A percentile compares a stretch with the other conserved stretches of the same genome.
These are phyloP conservation scores for Ophiobolus disseminans DNA, from an alignment of 2,329 filamentous ascomycete genomes.

Conservation along the genomic window DNA sequence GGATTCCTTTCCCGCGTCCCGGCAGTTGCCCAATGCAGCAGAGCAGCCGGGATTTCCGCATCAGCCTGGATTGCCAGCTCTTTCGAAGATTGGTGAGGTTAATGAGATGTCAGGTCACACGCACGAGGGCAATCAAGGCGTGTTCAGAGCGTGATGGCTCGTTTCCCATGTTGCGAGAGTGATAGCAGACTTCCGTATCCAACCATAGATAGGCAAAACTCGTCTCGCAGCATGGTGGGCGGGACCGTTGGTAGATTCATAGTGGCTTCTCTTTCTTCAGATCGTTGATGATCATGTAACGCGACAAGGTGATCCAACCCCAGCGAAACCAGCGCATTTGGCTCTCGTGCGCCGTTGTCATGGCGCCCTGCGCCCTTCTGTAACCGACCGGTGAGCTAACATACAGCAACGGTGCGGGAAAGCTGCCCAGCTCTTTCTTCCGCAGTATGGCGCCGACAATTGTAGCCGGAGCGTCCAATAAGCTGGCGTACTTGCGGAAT, in stretches of 20 bases:
- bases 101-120: neutral
- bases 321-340: constrained; percentile 99
- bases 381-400: constrained; percentile 71
- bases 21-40: constrained; percentile 15
- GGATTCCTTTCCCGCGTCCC: constrained; percentile 16
- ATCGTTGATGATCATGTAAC: constrained; percentile 97
- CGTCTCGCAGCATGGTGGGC: too few species aligned
- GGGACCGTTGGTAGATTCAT: constrained; percentile 5
- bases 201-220: too few species aligned
- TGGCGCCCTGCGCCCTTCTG: constrained; percentile 77
- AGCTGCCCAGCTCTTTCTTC: constrained; percentile 61
- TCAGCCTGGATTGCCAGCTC: too few species aligned
- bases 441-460: constrained; percentile 63
- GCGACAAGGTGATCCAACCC: constrained; percentile 88
- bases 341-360: constrained; percentile 88
- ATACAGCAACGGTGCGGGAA: constrained; percentile 68
- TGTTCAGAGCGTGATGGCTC: neutral
- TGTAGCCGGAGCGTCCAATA: constrained; percentile 79
- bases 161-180: neutral
- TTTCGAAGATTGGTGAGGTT: too few species aligned
- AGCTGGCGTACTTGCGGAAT: constrained; percentile 78
- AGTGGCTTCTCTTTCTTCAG: constrained; percentile 65
- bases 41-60: neutral
- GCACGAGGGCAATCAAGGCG: neutral
- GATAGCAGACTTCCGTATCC: too few species aligned